These are phyloP conservation scores for Daedaleopsis nitida DNA, from an alignment of 768 basidiomycete species.

Conservation along the genomic window DNA sequence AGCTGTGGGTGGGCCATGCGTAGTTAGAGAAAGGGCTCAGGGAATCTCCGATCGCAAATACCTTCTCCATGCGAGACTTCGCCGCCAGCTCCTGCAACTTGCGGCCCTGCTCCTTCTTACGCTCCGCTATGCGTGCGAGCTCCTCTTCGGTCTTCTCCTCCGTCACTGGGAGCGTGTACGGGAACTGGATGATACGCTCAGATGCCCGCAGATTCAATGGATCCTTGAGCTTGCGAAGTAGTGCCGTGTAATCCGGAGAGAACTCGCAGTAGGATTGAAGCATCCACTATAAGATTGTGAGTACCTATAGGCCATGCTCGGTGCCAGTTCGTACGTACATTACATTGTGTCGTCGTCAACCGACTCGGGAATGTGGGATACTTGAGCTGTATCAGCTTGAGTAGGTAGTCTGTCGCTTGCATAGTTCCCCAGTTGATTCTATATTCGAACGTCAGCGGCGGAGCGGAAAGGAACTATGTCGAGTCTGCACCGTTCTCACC, in stretches of 20 bases:
- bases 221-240: conserved; percentile 67
- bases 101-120: conserved; percentile 80
- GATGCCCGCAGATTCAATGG: conserved; percentile 63
- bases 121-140: conserved; percentile 73
- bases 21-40: not conserved
- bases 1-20: conserved; percentile 44
- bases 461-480: not conserved
- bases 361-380: conserved; percentile 92
- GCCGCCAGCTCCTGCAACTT: conserved; percentile 91
- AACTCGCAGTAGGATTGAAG: conserved; percentile 85
- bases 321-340: conserved; percentile 45
- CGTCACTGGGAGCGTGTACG: conserved; percentile 59
- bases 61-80: conserved; percentile 84
- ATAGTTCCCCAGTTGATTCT: conserved; percentile 95
- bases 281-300: conserved; percentile 69
- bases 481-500: conserved; percentile 51
- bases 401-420: conserved; percentile 88
- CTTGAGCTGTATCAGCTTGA: conserved; percentile 93
- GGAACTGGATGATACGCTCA: conserved; percentile 86
- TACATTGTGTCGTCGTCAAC: conserved; percentile 75
- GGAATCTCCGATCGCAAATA: conserved; percentile 30
- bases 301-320: not conserved
- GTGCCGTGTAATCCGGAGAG: conserved; percentile 69
- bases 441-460: no score
- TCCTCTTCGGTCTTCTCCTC: conserved; percentile 95